Conservation (phyloP, 2,329 filamentous ascomycete genomes). For the Parastagonospora nodorum region DNA sequence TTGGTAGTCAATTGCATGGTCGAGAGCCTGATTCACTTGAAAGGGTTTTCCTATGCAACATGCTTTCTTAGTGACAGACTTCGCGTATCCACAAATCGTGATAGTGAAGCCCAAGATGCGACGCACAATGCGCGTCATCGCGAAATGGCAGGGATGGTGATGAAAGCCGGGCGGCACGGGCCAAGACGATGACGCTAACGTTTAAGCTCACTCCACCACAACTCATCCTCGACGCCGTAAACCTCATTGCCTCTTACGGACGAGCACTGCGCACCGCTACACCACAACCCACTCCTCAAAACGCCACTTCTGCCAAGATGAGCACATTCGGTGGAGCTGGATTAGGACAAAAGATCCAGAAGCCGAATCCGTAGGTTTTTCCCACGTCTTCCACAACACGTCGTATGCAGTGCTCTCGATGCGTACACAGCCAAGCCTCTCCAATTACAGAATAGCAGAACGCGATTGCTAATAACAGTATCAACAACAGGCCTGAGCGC, state of each 20-base stretch:
- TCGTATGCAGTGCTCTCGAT: too few relatives aligned
- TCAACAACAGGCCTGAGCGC: conserved; percentile 73
- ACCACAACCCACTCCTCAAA: background rate
- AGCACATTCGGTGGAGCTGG: conserved; percentile 74
- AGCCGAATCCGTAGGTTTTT: conserved; percentile 69
- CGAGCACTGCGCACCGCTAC: background rate
- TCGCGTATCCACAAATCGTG: too few relatives aligned
- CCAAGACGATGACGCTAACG: conserved; percentile 26
- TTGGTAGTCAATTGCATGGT: conserved; percentile 32
- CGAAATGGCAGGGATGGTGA: conserved; percentile 15
- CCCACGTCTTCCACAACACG: conserved; percentile 3
- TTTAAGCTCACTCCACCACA: conserved; percentile 30
- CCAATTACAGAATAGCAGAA: background rate
- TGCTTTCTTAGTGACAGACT: too few relatives aligned
- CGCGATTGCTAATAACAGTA: conserved; percentile 9
- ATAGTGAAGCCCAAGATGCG: too few relatives aligned
- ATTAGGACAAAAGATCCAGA: conserved; percentile 65
- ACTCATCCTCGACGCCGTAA: conserved; percentile 7
- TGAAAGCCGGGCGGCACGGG: conserved; percentile 12
- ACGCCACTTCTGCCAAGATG: conserved; percentile 50
- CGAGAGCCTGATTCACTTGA: background rate
- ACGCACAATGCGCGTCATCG: conserved; percentile 19
- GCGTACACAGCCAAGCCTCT: too few relatives aligned
- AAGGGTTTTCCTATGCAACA: background rate
- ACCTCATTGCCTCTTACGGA: conserved; percentile 2